Base-by-base conservation (phyloP, 2,329 filamentous ascomycete species). In the Cercospora canescens region DNA sequence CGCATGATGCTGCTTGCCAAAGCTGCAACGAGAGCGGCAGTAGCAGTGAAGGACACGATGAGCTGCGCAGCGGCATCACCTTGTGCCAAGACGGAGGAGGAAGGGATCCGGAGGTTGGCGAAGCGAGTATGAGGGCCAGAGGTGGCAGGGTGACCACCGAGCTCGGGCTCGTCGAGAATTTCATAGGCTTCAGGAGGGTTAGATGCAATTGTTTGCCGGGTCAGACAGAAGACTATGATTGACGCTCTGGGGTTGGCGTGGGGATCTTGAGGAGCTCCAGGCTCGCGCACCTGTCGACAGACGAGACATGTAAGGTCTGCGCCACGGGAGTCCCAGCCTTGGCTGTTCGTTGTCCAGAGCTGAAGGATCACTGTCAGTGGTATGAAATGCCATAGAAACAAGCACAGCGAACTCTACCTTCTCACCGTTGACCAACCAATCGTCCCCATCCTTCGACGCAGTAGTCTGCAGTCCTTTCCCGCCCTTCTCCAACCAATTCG, bases 91-190 rank as follows among this genome's bases (percentile, higher is more conserved):
- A 98, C 89, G 81, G 91, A 94, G 73, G 83, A 82, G 28, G 85
- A 87, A 9, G 94, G 94, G 0, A 98, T 91, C 63, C 94, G 91
- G 68, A 97, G 94, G 76, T 97, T 90, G 63, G 89, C 85, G 82
- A 97, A 98, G 39, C 83, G 87, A 76, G 97, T 88, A 79, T 98
- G 94, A 0, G 85, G 83, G 0, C 84, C 84, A 0, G 81, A 84
- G 4, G 79, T 80, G 3, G 83, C 81, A 5, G 79, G 81, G 66
- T 85, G 81, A 2, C 85, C 84, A 1, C 79, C 73, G 0, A 79
- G 81, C 21, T 81, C 75, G 4, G 81, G 74, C 55, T 87, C 80
- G 3, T 77, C 76, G 1, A 87, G 70, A 1, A 87, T 79, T 35
- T 78, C 66, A 72, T 83, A 87, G 3, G 81, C 80, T 0, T 70